phyloP scores from a whole-genome alignment of 129 eudicot genomes.

The Escallonia herrerae region DNA sequence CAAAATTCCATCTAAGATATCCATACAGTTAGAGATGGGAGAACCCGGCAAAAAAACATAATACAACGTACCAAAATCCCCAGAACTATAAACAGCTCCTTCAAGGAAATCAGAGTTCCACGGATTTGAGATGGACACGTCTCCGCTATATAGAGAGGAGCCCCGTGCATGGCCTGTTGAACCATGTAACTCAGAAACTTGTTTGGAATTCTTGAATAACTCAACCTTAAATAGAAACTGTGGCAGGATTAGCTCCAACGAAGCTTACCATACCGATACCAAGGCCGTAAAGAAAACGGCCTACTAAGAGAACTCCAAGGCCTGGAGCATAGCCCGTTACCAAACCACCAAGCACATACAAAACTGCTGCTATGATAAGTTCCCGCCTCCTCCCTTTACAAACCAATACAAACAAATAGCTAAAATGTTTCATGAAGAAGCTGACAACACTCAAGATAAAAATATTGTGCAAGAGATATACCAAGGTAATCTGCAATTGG shows the following conservation, averaged over 20 bases:
- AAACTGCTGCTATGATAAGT: constrained; percentile 61
- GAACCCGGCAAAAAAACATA: not conserved
- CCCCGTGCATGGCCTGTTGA: constrained; percentile 98
- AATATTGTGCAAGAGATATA: constrained; percentile 17
- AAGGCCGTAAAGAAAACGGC: constrained; percentile 84
- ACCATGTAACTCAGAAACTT: constrained; percentile 9
- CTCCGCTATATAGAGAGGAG: constrained; percentile 98
- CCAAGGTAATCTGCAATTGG: constrained; percentile 92
- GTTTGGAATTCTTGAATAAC: constrained; percentile 4
- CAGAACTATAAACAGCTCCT: constrained; percentile 85
- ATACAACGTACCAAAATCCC: constrained; percentile 69
- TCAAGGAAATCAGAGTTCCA: constrained; percentile 85
- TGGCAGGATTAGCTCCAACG: constrained; percentile 4
- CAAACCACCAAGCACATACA: constrained; percentile 69
- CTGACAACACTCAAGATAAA: not conserved
- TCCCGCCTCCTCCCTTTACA: constrained; percentile 85
- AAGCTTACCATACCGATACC: constrained; percentile 91
- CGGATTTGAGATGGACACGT: constrained; percentile 96
- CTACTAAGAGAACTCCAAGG: constrained; percentile 57
- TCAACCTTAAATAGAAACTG: not conserved
- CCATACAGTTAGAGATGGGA: not conserved
- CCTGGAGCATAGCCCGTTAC: constrained; percentile 73
- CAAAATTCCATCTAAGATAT: constrained; percentile 9
- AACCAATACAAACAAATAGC: not conserved
- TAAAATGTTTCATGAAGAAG: not conserved